Conservation (phyloP, 2,329 filamentous ascomycete genomes). For the Clathrospora elynae region DNA sequence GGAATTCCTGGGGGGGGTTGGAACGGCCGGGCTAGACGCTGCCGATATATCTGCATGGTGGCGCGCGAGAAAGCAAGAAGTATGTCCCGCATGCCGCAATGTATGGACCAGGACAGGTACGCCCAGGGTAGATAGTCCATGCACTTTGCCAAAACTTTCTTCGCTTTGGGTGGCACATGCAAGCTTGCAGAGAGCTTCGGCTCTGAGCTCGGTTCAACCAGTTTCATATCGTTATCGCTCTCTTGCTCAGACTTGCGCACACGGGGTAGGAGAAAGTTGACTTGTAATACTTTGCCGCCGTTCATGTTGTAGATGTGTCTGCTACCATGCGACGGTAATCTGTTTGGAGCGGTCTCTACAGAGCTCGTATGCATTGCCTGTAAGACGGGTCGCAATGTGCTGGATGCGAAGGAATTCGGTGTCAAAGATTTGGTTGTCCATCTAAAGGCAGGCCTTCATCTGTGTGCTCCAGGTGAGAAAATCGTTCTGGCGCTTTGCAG, state of each 20-base stretch:
- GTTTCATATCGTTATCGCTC: not conserved
- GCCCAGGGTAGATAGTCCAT: not conserved
- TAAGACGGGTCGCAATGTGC: too few relatives aligned
- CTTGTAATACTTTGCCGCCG: not conserved
- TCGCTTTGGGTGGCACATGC: not conserved
- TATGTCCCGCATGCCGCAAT: not conserved
- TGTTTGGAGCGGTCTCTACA: too few relatives aligned
- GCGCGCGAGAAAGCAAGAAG: not conserved
- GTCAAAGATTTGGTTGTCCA: too few relatives aligned
- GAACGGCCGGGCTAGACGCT: not conserved
- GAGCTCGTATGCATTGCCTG: too few relatives aligned
- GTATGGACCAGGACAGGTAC: not conserved
- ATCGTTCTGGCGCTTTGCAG: too few relatives aligned
- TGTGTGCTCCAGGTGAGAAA: too few relatives aligned
- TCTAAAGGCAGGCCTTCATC: too few relatives aligned
- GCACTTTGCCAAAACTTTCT: not conserved
- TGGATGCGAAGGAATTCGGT: too few relatives aligned
- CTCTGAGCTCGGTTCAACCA: not conserved
- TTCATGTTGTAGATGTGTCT: slow-evolving; percentile 1
- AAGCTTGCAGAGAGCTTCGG: not conserved
- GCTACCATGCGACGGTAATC: not conserved
- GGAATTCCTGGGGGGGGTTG: too few relatives aligned
- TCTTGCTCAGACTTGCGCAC: too few relatives aligned
- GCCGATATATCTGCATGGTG: not conserved
- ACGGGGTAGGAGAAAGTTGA: not conserved